Base-by-base conservation (phyloP, 805 yeast species). In the Grigorovia yakushimaensis region DNA sequence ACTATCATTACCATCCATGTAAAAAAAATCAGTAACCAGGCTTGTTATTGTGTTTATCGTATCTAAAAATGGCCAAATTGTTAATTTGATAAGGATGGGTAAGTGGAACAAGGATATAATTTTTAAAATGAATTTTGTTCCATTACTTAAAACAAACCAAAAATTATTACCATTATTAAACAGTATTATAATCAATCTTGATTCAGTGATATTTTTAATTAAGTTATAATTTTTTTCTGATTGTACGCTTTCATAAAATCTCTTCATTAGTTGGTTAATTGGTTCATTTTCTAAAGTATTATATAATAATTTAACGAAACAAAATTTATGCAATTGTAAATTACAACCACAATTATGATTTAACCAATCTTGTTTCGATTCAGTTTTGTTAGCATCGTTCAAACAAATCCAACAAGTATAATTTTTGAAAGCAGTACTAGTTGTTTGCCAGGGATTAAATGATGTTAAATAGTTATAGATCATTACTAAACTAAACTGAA, bases 331-430 rank as follows among this genome's bases (percentile, higher is more conserved):
- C 4, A 62, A 49, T 49, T 62, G 64, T 38, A 62, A 49, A 36
- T 62, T 55, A 41, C 66, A 62, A 20, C 61, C 61, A 42, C 66
- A 62, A n/a, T 48, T 44, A 48, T 62, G 66, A 8, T 39, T 45
- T 15, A 55, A 47, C 64, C 64, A 62, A 1, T 51, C 40, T 11
- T 49, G 37, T 37, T 52, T 48, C 23, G 49, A 48, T 30, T 47
- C 47, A 3, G 33, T 47, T 11, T 57, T 50, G 36, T 11, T 33
- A 33, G 37, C 37, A 13, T 54, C 57, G n/a, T 60, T 64, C 18
- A 62, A 42, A 41, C 66, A 62, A 9, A 62, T 54, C 66, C 66
- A 62, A 44, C 66, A 62, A 3, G 44, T 46, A 33, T 45, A 37
- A 37, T 22, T 36, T 41, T 27, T 27, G 17, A 18, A n/a, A 41